Evolutionary conservation across 345 rosid species (phyloP).

Genomic region (Leavenworthia alabamica): DNA sequence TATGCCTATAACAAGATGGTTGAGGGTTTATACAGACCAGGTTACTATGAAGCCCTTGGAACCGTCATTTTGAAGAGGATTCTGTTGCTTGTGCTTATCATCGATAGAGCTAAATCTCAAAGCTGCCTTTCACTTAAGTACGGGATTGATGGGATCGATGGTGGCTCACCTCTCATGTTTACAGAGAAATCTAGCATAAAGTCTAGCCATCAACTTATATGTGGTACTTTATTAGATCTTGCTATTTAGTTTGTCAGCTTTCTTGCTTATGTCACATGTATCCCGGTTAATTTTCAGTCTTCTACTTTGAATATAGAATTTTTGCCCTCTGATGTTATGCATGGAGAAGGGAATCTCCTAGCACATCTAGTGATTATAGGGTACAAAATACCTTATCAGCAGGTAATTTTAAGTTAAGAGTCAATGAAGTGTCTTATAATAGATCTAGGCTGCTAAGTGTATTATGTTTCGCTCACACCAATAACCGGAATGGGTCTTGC

Average conservation of each 20-base stretch:
- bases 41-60: conserved; percentile 84
- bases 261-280: conserved; percentile 13
- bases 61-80: conserved; percentile 76
- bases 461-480: background rate
- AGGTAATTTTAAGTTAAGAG: conserved; percentile 43
- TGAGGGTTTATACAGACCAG: conserved; percentile 85
- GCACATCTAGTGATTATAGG: conserved; percentile 80
- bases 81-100: conserved; percentile 64
- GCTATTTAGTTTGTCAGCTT: background rate
- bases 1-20: conserved; percentile 91
- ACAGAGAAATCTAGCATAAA: conserved; percentile 46
- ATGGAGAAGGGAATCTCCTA: conserved; percentile 87
- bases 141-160: conserved; percentile 90
- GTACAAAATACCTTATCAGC: conserved; percentile 70
- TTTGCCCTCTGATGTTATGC: conserved; percentile 82
- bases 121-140: conserved; percentile 67
- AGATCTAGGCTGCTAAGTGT: background rate
- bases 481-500: conserved; percentile 23
- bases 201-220: conserved; percentile 72
- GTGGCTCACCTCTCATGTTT: conserved; percentile 86
- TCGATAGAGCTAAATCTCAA: conserved; percentile 75
- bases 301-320: conserved; percentile 50
- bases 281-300: conserved; percentile 31
- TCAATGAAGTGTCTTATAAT: background rate
- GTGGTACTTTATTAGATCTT: conserved; percentile 41